Percentiles rank a stretch among this genome's conserved stretches.
phyloP scores from a whole-genome alignment of 2,329 filamentous ascomycete genomes.

The Nannizziopsis arthrosporioides region DNA sequence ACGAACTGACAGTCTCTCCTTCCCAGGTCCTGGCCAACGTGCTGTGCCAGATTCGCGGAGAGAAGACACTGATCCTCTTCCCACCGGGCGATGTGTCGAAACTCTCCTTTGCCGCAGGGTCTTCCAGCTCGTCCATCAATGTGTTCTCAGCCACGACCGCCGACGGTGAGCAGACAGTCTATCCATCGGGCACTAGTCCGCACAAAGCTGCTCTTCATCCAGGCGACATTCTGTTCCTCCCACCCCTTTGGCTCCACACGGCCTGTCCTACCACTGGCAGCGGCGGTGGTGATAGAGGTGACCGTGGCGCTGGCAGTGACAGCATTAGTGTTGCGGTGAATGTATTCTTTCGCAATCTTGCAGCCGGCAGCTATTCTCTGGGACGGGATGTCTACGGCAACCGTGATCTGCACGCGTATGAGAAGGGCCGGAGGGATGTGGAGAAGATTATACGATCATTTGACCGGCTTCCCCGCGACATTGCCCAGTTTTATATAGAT shows the following conservation, averaged over 20 bases:
- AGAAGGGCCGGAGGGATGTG: slow-evolving; percentile 64
- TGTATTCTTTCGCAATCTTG: slow-evolving; percentile 68
- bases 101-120: slow-evolving; percentile 60
- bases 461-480: slow-evolving; percentile 49
- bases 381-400: slow-evolving; percentile 84
- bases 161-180: slow-evolving; percentile 29
- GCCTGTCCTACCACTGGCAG: slow-evolving; percentile 25
- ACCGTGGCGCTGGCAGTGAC: slow-evolving; percentile 7
- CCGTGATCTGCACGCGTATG: slow-evolving; percentile 70
- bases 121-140: slow-evolving; percentile 67
- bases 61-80: slow-evolving; percentile 64
- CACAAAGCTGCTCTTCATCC: slow-evolving; percentile 54
- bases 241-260: slow-evolving; percentile 74
- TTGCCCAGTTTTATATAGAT: slow-evolving; percentile 62
- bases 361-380: slow-evolving; percentile 50
- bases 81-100: slow-evolving; percentile 61
- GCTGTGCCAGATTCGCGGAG: slow-evolving; percentile 64
- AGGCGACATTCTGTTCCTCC: slow-evolving; percentile 70
- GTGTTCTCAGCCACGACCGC: slow-evolving; percentile 44
- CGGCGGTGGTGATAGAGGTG: too few species aligned
- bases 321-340: slow-evolving; percentile 67
- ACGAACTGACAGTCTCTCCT: not conserved
- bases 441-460: slow-evolving; percentile 45
- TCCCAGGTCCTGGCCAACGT: slow-evolving; percentile 71
- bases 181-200: slow-evolving; percentile 54